Evolutionary conservation across 306 rosid genomes (phyloP).

Genomic region (Hylodesmum podocarpum): DNA sequence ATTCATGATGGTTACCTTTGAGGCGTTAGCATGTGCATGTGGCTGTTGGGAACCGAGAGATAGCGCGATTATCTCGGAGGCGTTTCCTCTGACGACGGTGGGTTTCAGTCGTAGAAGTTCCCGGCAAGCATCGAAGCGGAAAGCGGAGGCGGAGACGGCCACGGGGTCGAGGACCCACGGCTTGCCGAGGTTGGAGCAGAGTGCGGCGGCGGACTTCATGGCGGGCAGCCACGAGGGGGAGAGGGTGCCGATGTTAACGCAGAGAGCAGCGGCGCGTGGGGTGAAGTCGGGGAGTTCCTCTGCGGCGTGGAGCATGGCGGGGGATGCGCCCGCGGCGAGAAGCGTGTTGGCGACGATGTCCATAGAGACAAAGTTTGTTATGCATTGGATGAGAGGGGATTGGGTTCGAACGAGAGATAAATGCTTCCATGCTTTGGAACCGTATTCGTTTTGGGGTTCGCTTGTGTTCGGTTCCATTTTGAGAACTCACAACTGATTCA

Average conservation of each 20-base stretch:
- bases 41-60: constrained; percentile 33
- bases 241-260: constrained; percentile 75
- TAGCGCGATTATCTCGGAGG: constrained; percentile 75
- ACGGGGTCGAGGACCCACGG: constrained; percentile 97
- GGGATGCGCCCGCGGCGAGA: constrained; percentile 80
- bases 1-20: constrained; percentile 44
- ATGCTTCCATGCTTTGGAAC: constrained; percentile 46
- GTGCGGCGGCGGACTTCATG: constrained; percentile 61
- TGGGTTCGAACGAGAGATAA: constrained; percentile 50
- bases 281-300: constrained; percentile 79
- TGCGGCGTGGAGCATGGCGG: constrained; percentile 79
- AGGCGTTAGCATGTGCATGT: not conserved
- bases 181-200: constrained; percentile 37
- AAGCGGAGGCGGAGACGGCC: constrained; percentile 69
- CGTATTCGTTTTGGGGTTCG: constrained; percentile 36
- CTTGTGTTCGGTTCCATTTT: not conserved
- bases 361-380: constrained; percentile 91
- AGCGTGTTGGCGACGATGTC: constrained; percentile 90
- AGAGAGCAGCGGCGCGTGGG: constrained; percentile 60
- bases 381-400: constrained; percentile 83
- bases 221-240: constrained; percentile 67
- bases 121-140: constrained; percentile 63
- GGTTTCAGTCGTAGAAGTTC: constrained; percentile 66
- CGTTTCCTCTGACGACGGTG: constrained; percentile 77
- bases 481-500: not conserved